Base-by-base conservation (phyloP, 139 green algal genomes). In the Asterochloris sp. region DNA sequence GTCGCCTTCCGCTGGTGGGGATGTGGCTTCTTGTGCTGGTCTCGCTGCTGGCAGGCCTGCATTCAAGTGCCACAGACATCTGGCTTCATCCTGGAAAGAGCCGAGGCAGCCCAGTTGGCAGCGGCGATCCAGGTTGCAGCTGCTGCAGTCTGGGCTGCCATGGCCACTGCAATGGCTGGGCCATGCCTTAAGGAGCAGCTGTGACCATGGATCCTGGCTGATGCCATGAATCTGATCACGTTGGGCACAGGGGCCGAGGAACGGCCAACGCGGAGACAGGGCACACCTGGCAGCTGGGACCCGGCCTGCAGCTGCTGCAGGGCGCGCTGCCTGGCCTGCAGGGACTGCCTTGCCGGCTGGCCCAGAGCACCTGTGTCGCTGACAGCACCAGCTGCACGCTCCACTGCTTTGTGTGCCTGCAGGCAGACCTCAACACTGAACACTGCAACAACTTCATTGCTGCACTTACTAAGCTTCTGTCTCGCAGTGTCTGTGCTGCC, bases 1-100 rank as follows among this genome's bases (percentile, higher is more conserved):
- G 2, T 83, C 69, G 63, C 66, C 79, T 14, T 26, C 64, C 23
- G 23, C 15, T 23, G 66, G 17, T 26, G 66, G 66, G 6, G 19
- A 71, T 71, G 19, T 71, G 66, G 19, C 66, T 76, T 28, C 71
- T 8, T 24, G 23, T 9, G 71, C 71, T 2, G 23, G 19, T 24
- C 26, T 76, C 13, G 71, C 24, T 76, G 71, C 71, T 76, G 71
- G 19, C 71, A 76, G n/a, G 14, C 71, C n/a, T 76, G 71, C 66
- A 21, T 23, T 6, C 19, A 21, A 13, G 8, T 71, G 66, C 66
- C 66, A 23, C 66, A 54, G 2, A 6, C 66, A 23, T 21, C 66
- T 26, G 66, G 19, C 66, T 23, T 71, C 66, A 71, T 71, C 4
- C 17, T 71, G 66, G 38, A 54, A 54, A 54, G 17, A 71, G 17